Conservation (phyloP, 1,284 basidiomycete genomes). For the Schizophyllum amplum region DNA sequence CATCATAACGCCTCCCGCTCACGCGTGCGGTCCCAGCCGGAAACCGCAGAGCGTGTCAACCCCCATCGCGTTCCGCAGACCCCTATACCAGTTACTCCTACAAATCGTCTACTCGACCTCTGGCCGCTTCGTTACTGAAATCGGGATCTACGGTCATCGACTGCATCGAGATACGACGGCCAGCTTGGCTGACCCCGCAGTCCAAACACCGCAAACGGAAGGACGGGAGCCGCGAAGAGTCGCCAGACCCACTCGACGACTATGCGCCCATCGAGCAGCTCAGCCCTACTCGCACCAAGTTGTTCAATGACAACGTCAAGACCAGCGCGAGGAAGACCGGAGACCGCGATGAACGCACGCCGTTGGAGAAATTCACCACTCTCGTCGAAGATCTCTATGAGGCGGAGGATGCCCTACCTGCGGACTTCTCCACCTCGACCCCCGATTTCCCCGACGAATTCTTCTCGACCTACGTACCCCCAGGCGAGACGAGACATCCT, state of each 20-base stretch:
- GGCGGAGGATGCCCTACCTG: constrained; percentile 74
- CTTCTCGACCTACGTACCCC: constrained; percentile 44
- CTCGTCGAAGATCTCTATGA: constrained; percentile 82
- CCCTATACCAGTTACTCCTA: constrained; percentile 17
- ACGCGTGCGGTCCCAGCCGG: constrained; percentile 14
- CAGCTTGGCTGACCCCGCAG: constrained; percentile 36
- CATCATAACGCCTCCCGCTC: constrained; percentile 16
- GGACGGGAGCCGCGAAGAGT: constrained; percentile 18
- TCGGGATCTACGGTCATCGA: constrained; percentile 42
- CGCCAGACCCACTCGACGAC: constrained; percentile 49
- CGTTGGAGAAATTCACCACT: constrained; percentile 64
- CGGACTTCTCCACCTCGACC: constrained; percentile 32
- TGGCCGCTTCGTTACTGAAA: constrained; percentile 33
- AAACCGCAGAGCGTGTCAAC: no score
- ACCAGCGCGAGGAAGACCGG: constrained; percentile 54
- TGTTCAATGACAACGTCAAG: constrained; percentile 26
- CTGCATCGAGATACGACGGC: constrained; percentile 36
- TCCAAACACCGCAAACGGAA: constrained; percentile 23
- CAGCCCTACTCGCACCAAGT: constrained; percentile 21
- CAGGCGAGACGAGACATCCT: constrained; percentile 27
- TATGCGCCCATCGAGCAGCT: constrained; percentile 47
- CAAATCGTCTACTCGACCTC: constrained; percentile 21
- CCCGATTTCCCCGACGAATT: constrained; percentile 48
- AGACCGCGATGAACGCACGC: constrained; percentile 67
- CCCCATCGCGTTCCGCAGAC: no score